Conservation (phyloP, 306 rosid genomes). For the Mimosa bimucronata region DNA sequence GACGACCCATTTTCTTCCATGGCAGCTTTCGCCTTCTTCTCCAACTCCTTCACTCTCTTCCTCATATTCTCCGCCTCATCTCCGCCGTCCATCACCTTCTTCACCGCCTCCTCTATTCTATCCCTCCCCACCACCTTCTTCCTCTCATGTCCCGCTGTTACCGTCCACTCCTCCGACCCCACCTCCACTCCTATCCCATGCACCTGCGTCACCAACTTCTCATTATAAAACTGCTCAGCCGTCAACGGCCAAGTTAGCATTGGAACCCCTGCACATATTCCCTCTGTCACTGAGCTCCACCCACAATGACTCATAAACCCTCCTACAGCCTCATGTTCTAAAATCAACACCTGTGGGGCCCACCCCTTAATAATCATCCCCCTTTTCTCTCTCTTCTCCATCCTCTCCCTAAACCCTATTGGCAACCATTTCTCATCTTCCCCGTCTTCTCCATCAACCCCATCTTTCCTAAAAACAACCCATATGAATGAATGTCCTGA, state of each 20-base stretch:
- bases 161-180: conserved; percentile 30
- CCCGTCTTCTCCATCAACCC: neutral
- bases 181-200: conserved; percentile 43
- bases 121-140: neutral
- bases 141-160: neutral
- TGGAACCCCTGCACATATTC: neutral
- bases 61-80: neutral
- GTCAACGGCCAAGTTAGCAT: neutral
- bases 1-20: neutral
- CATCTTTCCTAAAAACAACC: conserved; percentile 45
- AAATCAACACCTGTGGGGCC: neutral
- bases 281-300: neutral
- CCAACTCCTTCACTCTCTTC: neutral
- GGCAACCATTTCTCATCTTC: conserved; percentile 49
- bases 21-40: no score
- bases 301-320: conserved; percentile 7
- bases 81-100: no score
- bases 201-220: conserved; percentile 39
- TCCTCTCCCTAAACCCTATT: conserved; percentile 29
- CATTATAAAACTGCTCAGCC: conserved; percentile 8
- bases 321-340: neutral
- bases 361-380: neutral
- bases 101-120: neutral
- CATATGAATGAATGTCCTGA: conserved; percentile 32
- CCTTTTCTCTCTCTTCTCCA: neutral